Evolutionary conservation across 768 basidiomycete species (phyloP), one percentile per base, ranked within the genome.

Genomic region (Tricholomella constricta): DNA sequence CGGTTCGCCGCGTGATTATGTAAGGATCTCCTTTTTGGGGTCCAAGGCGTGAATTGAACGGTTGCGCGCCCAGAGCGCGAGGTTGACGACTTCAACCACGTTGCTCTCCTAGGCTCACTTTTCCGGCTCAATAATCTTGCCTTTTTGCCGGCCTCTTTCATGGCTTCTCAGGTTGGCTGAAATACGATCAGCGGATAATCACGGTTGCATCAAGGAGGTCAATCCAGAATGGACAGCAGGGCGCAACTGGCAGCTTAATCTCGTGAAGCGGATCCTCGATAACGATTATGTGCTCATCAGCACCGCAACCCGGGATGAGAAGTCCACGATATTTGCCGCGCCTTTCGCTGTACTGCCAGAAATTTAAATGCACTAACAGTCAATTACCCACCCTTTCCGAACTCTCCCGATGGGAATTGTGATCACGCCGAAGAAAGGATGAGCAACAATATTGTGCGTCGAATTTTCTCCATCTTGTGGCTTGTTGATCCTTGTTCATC

Each of bases 381-480:
- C n/a, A n/a, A 54, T 15, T 61, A 61, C 22, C 51, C 54, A 15
- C 50, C 57, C n/a, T 50, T 64, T 20, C 59, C 42, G 62, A n/a
- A 19, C 20, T 1, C 29, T 42, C 6, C 62, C 62, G 1, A 50
- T 60, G 20, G 62, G 57, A 12, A 42, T 65, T 6, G 57, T 65
- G 3, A 49, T 63, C 17, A 63, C 52, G 12, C 64, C 62, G 19
- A 65, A 62, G 17, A 65, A 65, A 42, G 60, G 64, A 1, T 56
- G 63, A 12, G 56, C 62, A 2, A 12, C 56, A 63, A 63, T 50
- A 61, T 61, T 41, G 64, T 63, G 32, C 6, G 50, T n/a, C n/a
- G n/a, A n/a, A n/a, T 35, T 43, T 35, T 41, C 40, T 20, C 20
- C 17, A 41, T 19, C 20, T 9, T 20, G 40, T 7, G 3, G n/a